These are phyloP conservation scores for Eucalyptus microcorys DNA, from an alignment of 345 rosid species.

Conservation along the genomic window DNA sequence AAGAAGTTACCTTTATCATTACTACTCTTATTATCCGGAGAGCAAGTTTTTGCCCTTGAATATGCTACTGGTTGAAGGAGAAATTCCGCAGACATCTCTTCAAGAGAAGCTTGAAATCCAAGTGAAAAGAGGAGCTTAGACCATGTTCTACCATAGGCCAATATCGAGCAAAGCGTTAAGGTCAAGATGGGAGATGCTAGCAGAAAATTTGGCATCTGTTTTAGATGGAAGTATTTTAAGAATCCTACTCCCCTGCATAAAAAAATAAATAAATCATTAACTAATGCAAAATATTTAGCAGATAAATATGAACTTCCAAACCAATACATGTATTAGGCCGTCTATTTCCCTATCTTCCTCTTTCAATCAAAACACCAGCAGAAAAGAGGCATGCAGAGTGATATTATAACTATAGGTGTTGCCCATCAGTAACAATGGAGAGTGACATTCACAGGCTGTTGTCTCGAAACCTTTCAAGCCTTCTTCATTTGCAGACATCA, in stretches of 20 bases:
- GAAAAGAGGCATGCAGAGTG: not conserved
- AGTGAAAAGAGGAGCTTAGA: slow-evolving; percentile 40
- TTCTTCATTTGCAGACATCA: not conserved
- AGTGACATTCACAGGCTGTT: not conserved
- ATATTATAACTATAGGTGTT: not conserved
- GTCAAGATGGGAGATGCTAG: slow-evolving; percentile 85
- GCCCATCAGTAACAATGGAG: not conserved
- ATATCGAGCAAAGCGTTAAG: slow-evolving; percentile 52
- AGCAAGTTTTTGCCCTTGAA: not conserved
- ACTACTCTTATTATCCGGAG: not conserved
- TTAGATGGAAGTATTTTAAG: slow-evolving; percentile 68
- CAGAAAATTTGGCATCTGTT: slow-evolving; percentile 90
- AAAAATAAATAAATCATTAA: not conserved
- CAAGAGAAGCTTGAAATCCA: slow-evolving; percentile 47
- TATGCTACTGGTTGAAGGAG: slow-evolving; percentile 8
- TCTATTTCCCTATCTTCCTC: not conserved
- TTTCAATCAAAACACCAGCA: not conserved
- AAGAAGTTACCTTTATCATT: not conserved
- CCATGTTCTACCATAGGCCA: slow-evolving; percentile 38
- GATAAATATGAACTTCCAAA: not conserved
- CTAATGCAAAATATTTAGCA: not conserved
- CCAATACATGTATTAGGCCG: not conserved
- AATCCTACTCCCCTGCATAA: slow-evolving; percentile 80
- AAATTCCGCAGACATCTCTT: slow-evolving; percentile 16
- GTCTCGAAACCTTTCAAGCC: not conserved